A percentile compares a stretch with the other conserved stretches of the same genome.
Evolutionary conservation across 352 stramenopile genomes (phyloP).

Genomic region (Globisporangium uncinulatum): DNA sequence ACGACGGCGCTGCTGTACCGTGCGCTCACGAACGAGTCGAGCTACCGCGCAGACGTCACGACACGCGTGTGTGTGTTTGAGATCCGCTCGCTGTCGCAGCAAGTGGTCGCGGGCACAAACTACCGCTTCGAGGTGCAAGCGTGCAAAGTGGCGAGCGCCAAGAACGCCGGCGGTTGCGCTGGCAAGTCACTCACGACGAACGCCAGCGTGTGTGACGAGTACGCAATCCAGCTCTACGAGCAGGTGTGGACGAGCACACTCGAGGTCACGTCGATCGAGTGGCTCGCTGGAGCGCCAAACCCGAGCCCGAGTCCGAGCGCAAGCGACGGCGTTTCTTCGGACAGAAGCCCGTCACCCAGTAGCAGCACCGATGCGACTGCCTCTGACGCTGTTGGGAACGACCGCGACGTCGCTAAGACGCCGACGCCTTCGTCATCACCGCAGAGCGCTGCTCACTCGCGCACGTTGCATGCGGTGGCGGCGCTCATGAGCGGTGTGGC

Average conservation of each 20-base stretch:
- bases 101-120: constrained; percentile 74
- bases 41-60: constrained; percentile 18
- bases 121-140: constrained; percentile 63
- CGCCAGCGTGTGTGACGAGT: constrained; percentile 24
- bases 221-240: constrained; percentile 48
- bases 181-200: constrained; percentile 14
- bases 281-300: background rate
- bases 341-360: too few species aligned
- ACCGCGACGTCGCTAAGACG: background rate
- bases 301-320: constrained; percentile 7
- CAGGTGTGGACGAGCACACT: constrained; percentile 59
- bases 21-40: constrained; percentile 23
- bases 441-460: background rate
- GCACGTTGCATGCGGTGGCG: background rate
- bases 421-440: background rate
- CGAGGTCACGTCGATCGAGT: constrained; percentile 46
- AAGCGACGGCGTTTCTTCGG: background rate
- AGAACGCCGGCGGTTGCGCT: constrained; percentile 35
- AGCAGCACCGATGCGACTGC: background rate
- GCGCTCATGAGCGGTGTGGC: background rate
- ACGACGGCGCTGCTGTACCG: constrained; percentile 14
- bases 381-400: background rate
- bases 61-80: constrained; percentile 36
- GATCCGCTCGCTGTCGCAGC: constrained; percentile 22
- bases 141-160: constrained; percentile 25